These are phyloP conservation scores for Clarireedia paspali DNA, from an alignment of 2,329 filamentous ascomycete species.

Conservation along the genomic window DNA sequence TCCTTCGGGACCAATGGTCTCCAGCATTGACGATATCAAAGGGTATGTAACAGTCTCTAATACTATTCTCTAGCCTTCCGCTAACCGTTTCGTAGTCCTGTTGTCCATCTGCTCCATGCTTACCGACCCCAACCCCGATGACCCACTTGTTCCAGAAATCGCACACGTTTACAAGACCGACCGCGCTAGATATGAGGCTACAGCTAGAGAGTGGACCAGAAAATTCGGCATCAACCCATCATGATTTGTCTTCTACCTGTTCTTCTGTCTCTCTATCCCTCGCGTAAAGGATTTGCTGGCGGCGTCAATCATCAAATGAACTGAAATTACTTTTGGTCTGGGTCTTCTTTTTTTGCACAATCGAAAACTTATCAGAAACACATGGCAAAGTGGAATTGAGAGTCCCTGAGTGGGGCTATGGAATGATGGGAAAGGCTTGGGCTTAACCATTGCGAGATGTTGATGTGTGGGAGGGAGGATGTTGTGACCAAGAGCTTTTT, in stretches of 20 bases:
- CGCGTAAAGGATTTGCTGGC: slow-evolving; percentile 24
- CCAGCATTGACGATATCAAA: slow-evolving; percentile 97
- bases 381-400: neutral
- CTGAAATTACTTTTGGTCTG: slow-evolving; percentile 11
- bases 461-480: neutral
- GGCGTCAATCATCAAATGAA: slow-evolving; percentile 18
- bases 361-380: slow-evolving; percentile 4
- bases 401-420: neutral
- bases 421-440: slow-evolving; percentile 3
- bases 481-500: too few species aligned
- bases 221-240: slow-evolving; percentile 81
- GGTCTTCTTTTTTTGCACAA: slow-evolving; percentile 13
- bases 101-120: slow-evolving; percentile 99
- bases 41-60: slow-evolving; percentile 48
- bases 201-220: slow-evolving; percentile 94
- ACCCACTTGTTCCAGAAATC: slow-evolving; percentile 97
- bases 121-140: slow-evolving; percentile 98
- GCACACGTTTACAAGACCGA: slow-evolving; percentile 99
- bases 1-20: slow-evolving; percentile 98
- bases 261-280: slow-evolving; percentile 12
- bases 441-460: neutral
- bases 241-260: slow-evolving; percentile 16
- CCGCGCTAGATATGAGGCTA: slow-evolving; percentile 89
- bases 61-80: neutral
- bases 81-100: slow-evolving; percentile 53